A percentile compares a stretch with the other conserved stretches of the same genome.
phyloP scores from a whole-genome alignment of 768 basidiomycete genomes.

The Lactifluus volemus region DNA sequence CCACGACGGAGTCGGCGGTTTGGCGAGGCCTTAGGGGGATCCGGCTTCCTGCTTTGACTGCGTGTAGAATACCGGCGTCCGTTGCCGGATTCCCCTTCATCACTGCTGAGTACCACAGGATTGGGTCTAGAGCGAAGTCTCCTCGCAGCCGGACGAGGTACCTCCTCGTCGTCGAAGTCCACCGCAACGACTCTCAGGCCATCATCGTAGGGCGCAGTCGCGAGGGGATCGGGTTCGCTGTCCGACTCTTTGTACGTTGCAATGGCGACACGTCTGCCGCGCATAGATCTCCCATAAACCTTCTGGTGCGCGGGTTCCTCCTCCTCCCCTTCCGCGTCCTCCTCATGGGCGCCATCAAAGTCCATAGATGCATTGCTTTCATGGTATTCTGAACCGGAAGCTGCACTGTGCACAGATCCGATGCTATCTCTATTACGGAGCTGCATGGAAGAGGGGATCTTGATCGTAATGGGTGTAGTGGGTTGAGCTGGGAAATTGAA shows the following conservation, averaged over 20 bases:
- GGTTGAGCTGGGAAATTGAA: slow-evolving; percentile 18
- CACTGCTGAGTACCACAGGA: slow-evolving; percentile 36
- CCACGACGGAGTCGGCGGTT: slow-evolving; percentile 25
- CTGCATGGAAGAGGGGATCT: slow-evolving; percentile 17
- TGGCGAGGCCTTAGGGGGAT: slow-evolving; percentile 19
- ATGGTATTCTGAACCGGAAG: slow-evolving; percentile 31
- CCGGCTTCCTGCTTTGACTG: slow-evolving; percentile 30
- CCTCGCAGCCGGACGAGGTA: slow-evolving; percentile 18
- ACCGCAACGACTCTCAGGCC: slow-evolving; percentile 7
- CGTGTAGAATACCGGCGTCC: slow-evolving; percentile 33
- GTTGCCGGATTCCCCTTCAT: slow-evolving; percentile 31
- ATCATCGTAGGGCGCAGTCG: slow-evolving; percentile 4
- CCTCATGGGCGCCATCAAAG: slow-evolving; percentile 23
- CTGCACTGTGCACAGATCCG: slow-evolving; percentile 20
- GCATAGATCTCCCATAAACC: slow-evolving; percentile 18
- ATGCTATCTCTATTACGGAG: slow-evolving; percentile 17
- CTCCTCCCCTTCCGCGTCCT: slow-evolving; percentile 21
- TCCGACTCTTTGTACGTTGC: slow-evolving; percentile 27
- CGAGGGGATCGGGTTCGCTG: slow-evolving; percentile 17
- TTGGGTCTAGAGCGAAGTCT: slow-evolving; percentile 6
- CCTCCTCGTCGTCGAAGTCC: slow-evolving; percentile 24
- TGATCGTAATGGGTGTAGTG: slow-evolving; percentile 13
- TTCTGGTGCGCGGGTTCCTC: slow-evolving; percentile 14
- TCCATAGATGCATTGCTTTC: slow-evolving; percentile 28
- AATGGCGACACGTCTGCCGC: slow-evolving; percentile 24